Percentiles rank a stretch among this genome's conserved stretches.
These are phyloP conservation scores for Rhodomyrtus tomentosa DNA, from an alignment of 345 rosid species.

Conservation along the genomic window DNA sequence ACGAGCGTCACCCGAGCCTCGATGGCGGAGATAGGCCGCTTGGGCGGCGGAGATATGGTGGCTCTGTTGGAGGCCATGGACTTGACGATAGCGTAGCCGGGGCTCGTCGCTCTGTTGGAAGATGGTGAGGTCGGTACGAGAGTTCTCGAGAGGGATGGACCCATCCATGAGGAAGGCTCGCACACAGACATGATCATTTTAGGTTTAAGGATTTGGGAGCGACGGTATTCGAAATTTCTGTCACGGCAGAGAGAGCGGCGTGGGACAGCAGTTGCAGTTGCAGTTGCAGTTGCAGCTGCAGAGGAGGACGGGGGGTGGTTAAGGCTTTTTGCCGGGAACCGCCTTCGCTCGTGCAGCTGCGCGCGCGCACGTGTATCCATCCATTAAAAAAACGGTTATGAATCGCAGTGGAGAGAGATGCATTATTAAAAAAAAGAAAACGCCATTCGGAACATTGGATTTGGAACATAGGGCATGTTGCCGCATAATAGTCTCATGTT, in stretches of 20 bases:
- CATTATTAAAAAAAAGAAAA: no score
- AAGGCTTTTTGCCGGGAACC: neutral
- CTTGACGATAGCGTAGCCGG: conserved; percentile 1
- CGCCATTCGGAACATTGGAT: neutral
- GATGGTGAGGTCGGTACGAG: neutral
- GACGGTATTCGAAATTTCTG: neutral
- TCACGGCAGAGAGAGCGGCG: neutral
- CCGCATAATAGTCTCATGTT: neutral
- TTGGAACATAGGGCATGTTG: neutral
- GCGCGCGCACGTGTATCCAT: neutral
- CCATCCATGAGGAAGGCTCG: neutral
- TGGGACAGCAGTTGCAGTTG: neutral
- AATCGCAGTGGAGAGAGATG: no score
- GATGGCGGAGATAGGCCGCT: conserved; percentile 35
- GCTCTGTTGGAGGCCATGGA: conserved; percentile 18
- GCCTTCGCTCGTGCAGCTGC: neutral
- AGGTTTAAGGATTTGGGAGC: neutral
- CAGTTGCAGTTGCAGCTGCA: neutral
- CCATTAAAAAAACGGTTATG: no score
- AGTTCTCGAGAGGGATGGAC: neutral
- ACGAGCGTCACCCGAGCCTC: conserved; percentile 78
- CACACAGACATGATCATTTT: neutral
- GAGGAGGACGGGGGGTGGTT: neutral
- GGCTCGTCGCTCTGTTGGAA: neutral
- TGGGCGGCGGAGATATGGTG: conserved; percentile 15